Evolutionary conservation across 192 early-diverging fungal genomes (phyloP).

Genomic region (Linderina pennispora): DNA sequence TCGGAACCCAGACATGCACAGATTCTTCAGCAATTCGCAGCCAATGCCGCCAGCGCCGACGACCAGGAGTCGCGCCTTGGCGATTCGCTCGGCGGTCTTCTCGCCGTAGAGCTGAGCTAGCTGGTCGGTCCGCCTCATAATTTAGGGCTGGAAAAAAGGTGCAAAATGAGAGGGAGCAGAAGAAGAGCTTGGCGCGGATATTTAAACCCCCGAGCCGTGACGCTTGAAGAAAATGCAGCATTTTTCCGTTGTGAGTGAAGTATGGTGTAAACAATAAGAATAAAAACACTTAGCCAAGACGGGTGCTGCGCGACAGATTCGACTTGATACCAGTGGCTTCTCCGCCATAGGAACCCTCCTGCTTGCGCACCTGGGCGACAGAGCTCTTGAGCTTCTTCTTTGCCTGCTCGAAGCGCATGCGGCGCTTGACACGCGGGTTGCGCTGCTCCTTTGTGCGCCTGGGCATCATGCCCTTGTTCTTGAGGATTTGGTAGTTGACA

Average conservation of each 20-base stretch:
- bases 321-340: constrained; percentile 94
- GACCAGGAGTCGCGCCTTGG: constrained; percentile 50
- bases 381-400: constrained; percentile 84
- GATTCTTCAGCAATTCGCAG: constrained; percentile 95
- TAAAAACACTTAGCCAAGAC: constrained; percentile 46
- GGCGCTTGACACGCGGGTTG: constrained; percentile 92
- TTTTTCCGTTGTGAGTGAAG: too few relatives aligned
- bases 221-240: too few relatives aligned
- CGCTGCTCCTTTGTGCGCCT: constrained; percentile 86
- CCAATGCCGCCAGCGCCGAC: constrained; percentile 95
- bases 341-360: constrained; percentile 76
- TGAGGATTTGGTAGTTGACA: constrained; percentile 83
- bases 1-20: constrained; percentile 82
- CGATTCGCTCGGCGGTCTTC: constrained; percentile 5
- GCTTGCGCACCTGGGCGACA: constrained; percentile 64
- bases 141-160: too few relatives aligned
- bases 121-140: constrained; percentile 6
- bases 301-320: constrained; percentile 72
- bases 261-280: too few relatives aligned
- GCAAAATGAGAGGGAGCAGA: too few relatives aligned
- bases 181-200: too few relatives aligned
- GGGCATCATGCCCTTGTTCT: constrained; percentile 94
- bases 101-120: constrained; percentile 22
- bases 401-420: constrained; percentile 81
- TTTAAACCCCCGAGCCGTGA: too few relatives aligned